phyloP scores from a whole-genome alignment of 441 rosid species.

The Hura crepitans region DNA sequence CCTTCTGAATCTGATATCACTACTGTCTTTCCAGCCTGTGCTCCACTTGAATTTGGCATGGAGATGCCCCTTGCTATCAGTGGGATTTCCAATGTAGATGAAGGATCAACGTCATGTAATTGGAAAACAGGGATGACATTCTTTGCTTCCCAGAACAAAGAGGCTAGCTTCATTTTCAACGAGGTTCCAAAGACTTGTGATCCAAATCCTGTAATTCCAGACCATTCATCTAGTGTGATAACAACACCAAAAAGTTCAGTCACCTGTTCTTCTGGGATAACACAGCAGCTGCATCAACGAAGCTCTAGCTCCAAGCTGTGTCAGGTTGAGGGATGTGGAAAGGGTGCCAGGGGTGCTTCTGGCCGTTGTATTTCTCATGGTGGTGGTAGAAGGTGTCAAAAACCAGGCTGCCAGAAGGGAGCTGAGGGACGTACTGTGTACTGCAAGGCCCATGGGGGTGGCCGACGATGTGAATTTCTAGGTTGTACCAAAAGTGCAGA shows the following conservation, averaged over 20 bases:
- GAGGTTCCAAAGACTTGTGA: slow-evolving; percentile 37
- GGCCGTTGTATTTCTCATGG: slow-evolving; percentile 97
- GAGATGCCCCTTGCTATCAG: slow-evolving; percentile 38
- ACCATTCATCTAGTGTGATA: slow-evolving; percentile 56
- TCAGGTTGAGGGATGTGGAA: slow-evolving; percentile 90
- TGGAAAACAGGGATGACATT: slow-evolving; percentile 38
- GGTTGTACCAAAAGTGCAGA: slow-evolving; percentile 99
- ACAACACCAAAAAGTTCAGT: slow-evolving; percentile 66
- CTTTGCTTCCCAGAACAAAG: slow-evolving; percentile 36
- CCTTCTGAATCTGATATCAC: slow-evolving; percentile 73
- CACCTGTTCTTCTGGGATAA: slow-evolving; percentile 75
- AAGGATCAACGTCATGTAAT: slow-evolving; percentile 50
- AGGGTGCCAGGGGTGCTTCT: slow-evolving; percentile 98
- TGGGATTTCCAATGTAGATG: slow-evolving; percentile 36
- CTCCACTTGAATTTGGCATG: slow-evolving; percentile 37
- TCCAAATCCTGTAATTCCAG: slow-evolving; percentile 38
- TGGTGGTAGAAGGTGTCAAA: slow-evolving; percentile 94
- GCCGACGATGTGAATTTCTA: slow-evolving; percentile 88
- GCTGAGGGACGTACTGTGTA: slow-evolving; percentile 98
- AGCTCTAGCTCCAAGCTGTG: slow-evolving; percentile 60
- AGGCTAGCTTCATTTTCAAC: slow-evolving; percentile 41
- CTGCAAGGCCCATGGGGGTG: slow-evolving; percentile 99
- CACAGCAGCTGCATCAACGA: slow-evolving; percentile 52
- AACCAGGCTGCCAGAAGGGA: slow-evolving; percentile 83
- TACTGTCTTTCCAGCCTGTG: slow-evolving; percentile 35